phyloP scores from a whole-genome alignment of 495 filamentous ascomycete genomes.

The Hypoxylon subgilvum region DNA sequence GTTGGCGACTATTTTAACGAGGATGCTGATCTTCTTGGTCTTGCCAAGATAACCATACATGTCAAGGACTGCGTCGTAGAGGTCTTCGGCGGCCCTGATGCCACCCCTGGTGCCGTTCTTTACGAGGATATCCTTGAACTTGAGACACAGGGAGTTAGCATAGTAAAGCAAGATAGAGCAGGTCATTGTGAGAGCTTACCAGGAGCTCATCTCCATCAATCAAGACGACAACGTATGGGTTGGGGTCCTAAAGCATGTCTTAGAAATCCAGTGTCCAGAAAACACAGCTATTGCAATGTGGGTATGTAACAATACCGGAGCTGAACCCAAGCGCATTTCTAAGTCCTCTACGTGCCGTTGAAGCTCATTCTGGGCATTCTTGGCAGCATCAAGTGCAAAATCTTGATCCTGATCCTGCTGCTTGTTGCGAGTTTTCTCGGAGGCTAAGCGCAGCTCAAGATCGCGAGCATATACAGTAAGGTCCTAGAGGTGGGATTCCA shows the following conservation, averaged over 20 bases:
- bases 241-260: constrained; percentile 62
- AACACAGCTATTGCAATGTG: not conserved
- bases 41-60: constrained; percentile 36
- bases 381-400: constrained; percentile 53
- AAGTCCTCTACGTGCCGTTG: constrained; percentile 49
- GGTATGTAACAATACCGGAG: constrained; percentile 42
- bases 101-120: constrained; percentile 72
- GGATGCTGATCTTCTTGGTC: constrained; percentile 59
- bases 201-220: constrained; percentile 81
- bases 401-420: constrained; percentile 43
- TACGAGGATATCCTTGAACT: constrained; percentile 72
- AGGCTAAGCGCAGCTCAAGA: constrained; percentile 42
- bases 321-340: constrained; percentile 33
- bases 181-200: constrained; percentile 46
- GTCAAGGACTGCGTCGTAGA: constrained; percentile 61
- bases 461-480: constrained; percentile 48
- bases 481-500: constrained; percentile 44
- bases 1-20: constrained; percentile 74
- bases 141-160: constrained; percentile 3
- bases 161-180: not conserved
- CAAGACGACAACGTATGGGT: constrained; percentile 76
- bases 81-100: constrained; percentile 68
- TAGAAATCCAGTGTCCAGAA: constrained; percentile 22
- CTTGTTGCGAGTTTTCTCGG: constrained; percentile 49
- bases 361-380: constrained; percentile 49